Evolutionary conservation across 164 flowering plant genomes (phyloP).

Genomic region (Cinnamomum chago): DNA sequence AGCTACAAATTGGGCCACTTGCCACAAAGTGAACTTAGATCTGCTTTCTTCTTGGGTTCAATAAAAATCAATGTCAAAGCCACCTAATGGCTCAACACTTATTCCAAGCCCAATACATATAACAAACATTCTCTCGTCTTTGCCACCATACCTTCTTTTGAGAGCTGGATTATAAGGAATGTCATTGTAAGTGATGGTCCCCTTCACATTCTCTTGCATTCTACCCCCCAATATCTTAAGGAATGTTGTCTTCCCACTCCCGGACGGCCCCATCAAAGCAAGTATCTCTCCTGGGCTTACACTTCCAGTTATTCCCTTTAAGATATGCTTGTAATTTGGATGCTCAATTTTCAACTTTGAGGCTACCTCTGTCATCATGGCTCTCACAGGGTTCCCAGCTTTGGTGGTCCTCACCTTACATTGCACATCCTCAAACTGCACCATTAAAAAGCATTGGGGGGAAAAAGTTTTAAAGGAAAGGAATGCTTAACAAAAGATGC

Average conservation of each 20-base stretch:
- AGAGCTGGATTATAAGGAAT: slow-evolving; percentile 68
- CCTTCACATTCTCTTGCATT: slow-evolving; percentile 67
- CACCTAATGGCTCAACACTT: too few relatives aligned
- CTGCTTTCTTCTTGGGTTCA: too few relatives aligned
- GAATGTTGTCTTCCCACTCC: slow-evolving; percentile 94
- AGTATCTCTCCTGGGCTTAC: slow-evolving; percentile 85
- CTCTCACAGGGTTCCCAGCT: slow-evolving; percentile 54
- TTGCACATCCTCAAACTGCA: slow-evolving; percentile 89
- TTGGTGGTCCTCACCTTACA: slow-evolving; percentile 46
- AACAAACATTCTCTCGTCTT: not conserved
- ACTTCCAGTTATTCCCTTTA: slow-evolving; percentile 88
- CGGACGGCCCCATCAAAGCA: slow-evolving; percentile 99
- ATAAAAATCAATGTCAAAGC: too few relatives aligned
- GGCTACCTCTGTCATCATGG: slow-evolving; percentile 52
- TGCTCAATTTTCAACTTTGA: slow-evolving; percentile 49
- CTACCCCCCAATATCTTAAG: slow-evolving; percentile 81
- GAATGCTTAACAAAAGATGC: not conserved
- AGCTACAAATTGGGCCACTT: too few relatives aligned
- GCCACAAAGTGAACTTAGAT: too few relatives aligned
- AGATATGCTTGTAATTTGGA: slow-evolving; percentile 62
- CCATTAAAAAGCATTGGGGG: not conserved
- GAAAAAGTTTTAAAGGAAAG: not conserved
- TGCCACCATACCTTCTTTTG: slow-evolving; percentile 66
- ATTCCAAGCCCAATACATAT: too few relatives aligned
- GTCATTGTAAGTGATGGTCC: slow-evolving; percentile 74